Base-by-base conservation (phyloP, 169 alveolate genomes). In the Plasmodium vivax region DNA sequence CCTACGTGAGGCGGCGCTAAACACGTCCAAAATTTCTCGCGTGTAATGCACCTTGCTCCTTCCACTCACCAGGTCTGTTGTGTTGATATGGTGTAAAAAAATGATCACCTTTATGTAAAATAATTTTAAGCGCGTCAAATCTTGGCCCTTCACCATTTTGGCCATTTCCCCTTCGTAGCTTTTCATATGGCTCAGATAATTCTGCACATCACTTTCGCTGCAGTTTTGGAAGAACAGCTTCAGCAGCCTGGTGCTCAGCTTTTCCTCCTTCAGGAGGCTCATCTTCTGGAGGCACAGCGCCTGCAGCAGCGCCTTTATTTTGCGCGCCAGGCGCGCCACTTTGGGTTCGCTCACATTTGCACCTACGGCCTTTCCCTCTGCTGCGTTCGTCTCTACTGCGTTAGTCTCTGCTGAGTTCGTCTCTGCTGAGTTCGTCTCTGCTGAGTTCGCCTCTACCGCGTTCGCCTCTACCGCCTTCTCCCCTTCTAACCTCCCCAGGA, bases 31-130 rank as follows among this genome's bases (percentile, higher is more conserved):
- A 32, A 62, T 83, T 72, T 71, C 27, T 30, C 56, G 32, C 2
- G 58, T 83, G 68, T 82, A 92, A 92, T 82, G 56, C 12, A 73
- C n/a, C 54, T 82, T 82, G 1, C 38, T 72, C 23, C 41, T 83
- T 27, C 27, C 73, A 23, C 23, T 38, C 34, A 92, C 19, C 54
- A 75, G 23, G 16, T 92, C 95, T 68, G 75, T 79, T 19, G 85
- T n/a, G 54, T 72, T 72, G 75, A 92, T 36, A 79, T 47, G 72
- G 58, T 92, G 85, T 30, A 92, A 82, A 58, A 82, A 92, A 19
- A 92, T 80, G 56, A 92, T 92, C 23, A 92, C 84, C 77, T 92
- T 82, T 47, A 92, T 79, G 47, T 92, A 92, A 82, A 82, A 73
- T 45, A 92, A 9, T 82, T 92, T 92, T n/a, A 92, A 32, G 56